phyloP scores from a whole-genome alignment of 495 filamentous ascomycete genomes.

The Penicillium herquei region DNA sequence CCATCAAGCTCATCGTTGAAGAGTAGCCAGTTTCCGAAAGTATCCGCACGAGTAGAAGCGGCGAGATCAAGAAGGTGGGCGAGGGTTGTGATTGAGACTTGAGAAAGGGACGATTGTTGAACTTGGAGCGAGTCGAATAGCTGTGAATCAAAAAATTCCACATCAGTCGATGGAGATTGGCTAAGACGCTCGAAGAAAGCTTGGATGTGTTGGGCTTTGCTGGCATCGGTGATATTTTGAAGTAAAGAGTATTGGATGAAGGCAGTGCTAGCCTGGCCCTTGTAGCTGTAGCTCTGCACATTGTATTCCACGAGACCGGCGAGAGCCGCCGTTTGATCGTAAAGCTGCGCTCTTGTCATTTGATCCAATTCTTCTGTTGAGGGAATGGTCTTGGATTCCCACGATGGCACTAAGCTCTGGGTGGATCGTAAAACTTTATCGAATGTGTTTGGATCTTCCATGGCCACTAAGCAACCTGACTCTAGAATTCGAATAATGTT shows the following conservation, averaged over 20 bases:
- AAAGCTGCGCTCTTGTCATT: slow-evolving; percentile 31
- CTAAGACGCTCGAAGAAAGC: slow-evolving; percentile 32
- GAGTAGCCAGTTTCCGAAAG: slow-evolving; percentile 56
- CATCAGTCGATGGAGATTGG: slow-evolving; percentile 10
- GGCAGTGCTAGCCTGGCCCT: slow-evolving; percentile 27
- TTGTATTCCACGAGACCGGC: slow-evolving; percentile 38
- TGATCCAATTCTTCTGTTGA: slow-evolving; percentile 20
- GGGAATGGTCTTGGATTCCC: slow-evolving; percentile 23
- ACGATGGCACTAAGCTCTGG: slow-evolving; percentile 37
- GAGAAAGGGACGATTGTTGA: slow-evolving; percentile 36
- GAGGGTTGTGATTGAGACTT: slow-evolving; percentile 48
- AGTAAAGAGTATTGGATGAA: slow-evolving; percentile 34
- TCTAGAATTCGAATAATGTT: slow-evolving; percentile 54
- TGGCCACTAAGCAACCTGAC: slow-evolving; percentile 37
- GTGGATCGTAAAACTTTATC: slow-evolving; percentile 33
- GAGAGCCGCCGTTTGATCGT: slow-evolving; percentile 38
- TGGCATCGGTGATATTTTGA: slow-evolving; percentile 37
- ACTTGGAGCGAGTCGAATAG: slow-evolving; percentile 13
- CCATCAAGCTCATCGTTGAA: slow-evolving; percentile 56
- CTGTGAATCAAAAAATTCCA: slow-evolving; percentile 19
- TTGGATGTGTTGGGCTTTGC: slow-evolving; percentile 38
- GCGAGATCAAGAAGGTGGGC: slow-evolving; percentile 53
- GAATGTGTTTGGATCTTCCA: slow-evolving; percentile 40
- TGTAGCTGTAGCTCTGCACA: slow-evolving; percentile 25
- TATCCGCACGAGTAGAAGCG: slow-evolving; percentile 42